Evolutionary conservation across 2,329 filamentous ascomycete genomes (phyloP).

Genomic region (Cytospora piceae): DNA sequence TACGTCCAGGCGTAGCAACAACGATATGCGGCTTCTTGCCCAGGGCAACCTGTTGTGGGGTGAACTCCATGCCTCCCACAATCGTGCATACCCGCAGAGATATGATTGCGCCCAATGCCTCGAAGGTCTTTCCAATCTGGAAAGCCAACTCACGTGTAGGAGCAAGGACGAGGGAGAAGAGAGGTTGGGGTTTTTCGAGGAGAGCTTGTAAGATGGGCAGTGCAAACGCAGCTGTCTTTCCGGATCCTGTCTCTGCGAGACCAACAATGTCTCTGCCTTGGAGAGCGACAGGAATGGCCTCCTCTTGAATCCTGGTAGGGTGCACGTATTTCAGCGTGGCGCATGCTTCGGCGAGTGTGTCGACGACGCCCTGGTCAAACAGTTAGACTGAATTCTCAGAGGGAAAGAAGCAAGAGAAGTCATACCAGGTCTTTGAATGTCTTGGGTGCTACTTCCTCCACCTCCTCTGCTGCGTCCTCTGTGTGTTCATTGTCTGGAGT

Average conservation of each 20-base stretch:
- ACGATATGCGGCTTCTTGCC: conserved; percentile 96
- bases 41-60: conserved; percentile 84
- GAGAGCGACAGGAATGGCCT: conserved; percentile 81
- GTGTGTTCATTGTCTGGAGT: conserved; percentile 32
- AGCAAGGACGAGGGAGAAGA: conserved; percentile 88
- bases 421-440: conserved; percentile 68
- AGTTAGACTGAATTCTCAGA: background rate
- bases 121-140: conserved; percentile 87
- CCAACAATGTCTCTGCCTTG: conserved; percentile 85
- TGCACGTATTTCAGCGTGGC: conserved; percentile 77
- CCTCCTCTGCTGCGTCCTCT: conserved; percentile 35
- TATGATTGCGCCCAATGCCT: conserved; percentile 84
- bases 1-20: conserved; percentile 86
- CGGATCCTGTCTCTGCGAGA: conserved; percentile 90
- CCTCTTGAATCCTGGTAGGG: conserved; percentile 86
- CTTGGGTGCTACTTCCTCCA: conserved; percentile 46
- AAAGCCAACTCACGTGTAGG: conserved; percentile 92
- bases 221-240: conserved; percentile 95
- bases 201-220: conserved; percentile 90
- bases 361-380: conserved; percentile 71
- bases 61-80: conserved; percentile 95
- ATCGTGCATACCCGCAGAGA: conserved; percentile 85
- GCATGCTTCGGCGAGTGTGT: conserved; percentile 88
- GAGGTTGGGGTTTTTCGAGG: conserved; percentile 81
- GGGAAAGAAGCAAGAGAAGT: background rate